phyloP scores from a whole-genome alignment of 2,329 filamentous ascomycete genomes.

The Penicillium sp. region DNA sequence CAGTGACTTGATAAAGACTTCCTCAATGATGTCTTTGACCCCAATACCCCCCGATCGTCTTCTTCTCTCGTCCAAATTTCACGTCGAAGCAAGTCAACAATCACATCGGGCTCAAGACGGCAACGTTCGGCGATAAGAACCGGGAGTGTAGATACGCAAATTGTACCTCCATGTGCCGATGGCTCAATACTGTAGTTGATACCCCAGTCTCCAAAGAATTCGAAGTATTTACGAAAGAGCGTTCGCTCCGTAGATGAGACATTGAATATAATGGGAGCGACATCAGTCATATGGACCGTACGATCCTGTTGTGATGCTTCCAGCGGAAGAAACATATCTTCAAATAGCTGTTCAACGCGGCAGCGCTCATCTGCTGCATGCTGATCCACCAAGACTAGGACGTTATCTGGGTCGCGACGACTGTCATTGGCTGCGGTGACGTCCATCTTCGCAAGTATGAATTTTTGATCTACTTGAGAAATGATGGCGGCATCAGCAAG shows the following conservation, averaged over 20 bases:
- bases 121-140: conserved; percentile 77
- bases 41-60: conserved; percentile 26
- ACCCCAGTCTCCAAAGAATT: conserved; percentile 74
- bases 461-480: conserved; percentile 86
- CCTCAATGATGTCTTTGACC: conserved; percentile 7
- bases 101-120: conserved; percentile 68
- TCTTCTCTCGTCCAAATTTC: conserved; percentile 73
- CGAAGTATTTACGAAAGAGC: conserved; percentile 59
- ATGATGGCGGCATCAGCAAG: conserved; percentile 69
- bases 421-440: conserved; percentile 5
- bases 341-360: conserved; percentile 74
- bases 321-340: conserved; percentile 50
- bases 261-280: conserved; percentile 64
- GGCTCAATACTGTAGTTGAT: conserved; percentile 63
- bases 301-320: background rate
- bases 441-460: conserved; percentile 71
- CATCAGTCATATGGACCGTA: conserved; percentile 29
- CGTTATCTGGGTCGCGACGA: conserved; percentile 3
- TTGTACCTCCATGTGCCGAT: conserved; percentile 12
- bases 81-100: conserved; percentile 73
- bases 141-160: conserved; percentile 67
- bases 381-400: conserved; percentile 83
- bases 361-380: conserved; percentile 93
- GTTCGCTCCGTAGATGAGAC: conserved; percentile 63
- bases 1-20: background rate